Evolutionary conservation across 2,329 filamentous ascomycete genomes (phyloP).

Genomic region (Neofusicoccum umdonicola): DNA sequence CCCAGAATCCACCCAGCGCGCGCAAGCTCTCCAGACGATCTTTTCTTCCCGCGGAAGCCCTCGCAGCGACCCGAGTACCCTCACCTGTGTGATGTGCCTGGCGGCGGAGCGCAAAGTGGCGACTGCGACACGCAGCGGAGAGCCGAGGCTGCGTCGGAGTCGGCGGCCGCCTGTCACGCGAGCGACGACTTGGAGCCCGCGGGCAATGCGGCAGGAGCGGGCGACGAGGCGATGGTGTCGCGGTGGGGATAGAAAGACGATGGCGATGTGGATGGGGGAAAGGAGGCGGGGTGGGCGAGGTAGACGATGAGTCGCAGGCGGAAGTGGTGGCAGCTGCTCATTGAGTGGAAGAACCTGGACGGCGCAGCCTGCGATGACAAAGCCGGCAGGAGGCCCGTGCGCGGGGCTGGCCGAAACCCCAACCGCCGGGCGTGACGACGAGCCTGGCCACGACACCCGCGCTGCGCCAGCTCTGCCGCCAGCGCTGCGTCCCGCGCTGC

Average conservation of each 20-base stretch:
- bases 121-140: conserved; percentile 5
- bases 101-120: not conserved
- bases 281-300: conserved; percentile 2
- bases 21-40: conserved; percentile 15
- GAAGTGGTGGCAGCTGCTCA: conserved; percentile 7
- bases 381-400: not conserved
- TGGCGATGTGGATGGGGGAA: conserved; percentile 2
- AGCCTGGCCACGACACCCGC: not conserved
- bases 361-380: not conserved
- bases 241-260: not conserved
- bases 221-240: not conserved
- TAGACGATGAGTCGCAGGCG: conserved; percentile 3
- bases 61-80: conserved; percentile 12
- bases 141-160: conserved; percentile 9
- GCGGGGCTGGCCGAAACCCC: not conserved
- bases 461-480: not conserved
- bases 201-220: not conserved
- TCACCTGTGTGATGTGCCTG: conserved; percentile 16
- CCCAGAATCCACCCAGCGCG: conserved; percentile 12
- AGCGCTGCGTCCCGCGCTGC: not conserved
- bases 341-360: not conserved
- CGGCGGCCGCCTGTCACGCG: conserved; percentile 9
- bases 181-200: not conserved
- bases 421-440: not conserved
- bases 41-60: conserved; percentile 12